These are phyloP conservation scores for Yarrowia yakushimensis DNA, from an alignment of 805 yeast species.

Conservation along the genomic window DNA sequence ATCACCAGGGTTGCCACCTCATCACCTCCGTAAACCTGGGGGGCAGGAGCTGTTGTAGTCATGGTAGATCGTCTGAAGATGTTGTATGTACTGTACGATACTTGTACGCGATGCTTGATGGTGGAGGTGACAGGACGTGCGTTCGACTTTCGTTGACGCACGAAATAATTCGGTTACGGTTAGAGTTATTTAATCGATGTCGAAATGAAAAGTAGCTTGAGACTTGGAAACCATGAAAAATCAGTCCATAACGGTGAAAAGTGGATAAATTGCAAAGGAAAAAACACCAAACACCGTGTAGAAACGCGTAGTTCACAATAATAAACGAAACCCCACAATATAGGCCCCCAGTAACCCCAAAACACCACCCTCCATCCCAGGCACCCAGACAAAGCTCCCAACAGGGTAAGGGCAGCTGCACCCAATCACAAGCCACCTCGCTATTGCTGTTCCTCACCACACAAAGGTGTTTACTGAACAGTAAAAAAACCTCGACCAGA, in stretches of 20 bases:
- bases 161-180: background rate
- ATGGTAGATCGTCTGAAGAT: background rate
- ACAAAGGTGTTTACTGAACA: background rate
- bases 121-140: background rate
- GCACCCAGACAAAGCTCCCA: background rate
- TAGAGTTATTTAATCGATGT: background rate
- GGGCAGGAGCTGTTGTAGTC: constrained; percentile 28
- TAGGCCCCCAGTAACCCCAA: background rate
- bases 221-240: background rate
- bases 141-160: background rate
- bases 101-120: background rate
- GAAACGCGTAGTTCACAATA: too few relatives aligned
- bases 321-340: background rate
- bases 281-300: too few relatives aligned
- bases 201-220: background rate
- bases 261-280: background rate
- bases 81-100: too few relatives aligned
- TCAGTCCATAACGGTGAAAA: background rate
- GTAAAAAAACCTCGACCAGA: background rate
- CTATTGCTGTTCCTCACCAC: constrained; percentile 21
- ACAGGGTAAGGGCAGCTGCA: constrained; percentile 18
- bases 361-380: background rate
- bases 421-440: constrained; percentile 18
- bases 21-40: constrained; percentile 42
- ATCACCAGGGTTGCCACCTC: constrained; percentile 87